These are phyloP conservation scores for Endotrypanum monterogeii DNA, from an alignment of 208 protist species.

Conservation along the genomic window DNA sequence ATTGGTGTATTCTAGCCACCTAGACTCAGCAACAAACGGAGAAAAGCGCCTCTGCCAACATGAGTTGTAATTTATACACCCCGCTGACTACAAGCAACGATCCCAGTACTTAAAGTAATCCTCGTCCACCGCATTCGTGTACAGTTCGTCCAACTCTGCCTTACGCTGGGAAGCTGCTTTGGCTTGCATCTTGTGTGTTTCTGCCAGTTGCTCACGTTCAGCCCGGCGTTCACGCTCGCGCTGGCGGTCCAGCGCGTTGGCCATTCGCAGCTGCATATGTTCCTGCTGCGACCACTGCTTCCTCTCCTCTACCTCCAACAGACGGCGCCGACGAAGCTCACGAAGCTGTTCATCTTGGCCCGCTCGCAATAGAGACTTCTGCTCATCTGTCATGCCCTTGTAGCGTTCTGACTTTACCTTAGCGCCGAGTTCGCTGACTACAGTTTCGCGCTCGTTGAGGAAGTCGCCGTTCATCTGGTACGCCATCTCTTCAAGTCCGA, in stretches of 20 bases:
- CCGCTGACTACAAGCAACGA: slow-evolving; percentile 54
- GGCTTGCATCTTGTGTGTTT: slow-evolving; percentile 70
- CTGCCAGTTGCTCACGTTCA: slow-evolving; percentile 60
- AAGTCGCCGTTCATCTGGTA: slow-evolving; percentile 89
- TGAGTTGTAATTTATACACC: neutral
- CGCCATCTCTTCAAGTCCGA: slow-evolving; percentile 89
- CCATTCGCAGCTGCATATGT: slow-evolving; percentile 89
- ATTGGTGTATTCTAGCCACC: neutral
- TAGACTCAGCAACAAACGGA: neutral
- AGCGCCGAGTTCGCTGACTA: slow-evolving; percentile 68
- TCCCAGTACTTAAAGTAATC: slow-evolving; percentile 94
- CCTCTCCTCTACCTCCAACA: slow-evolving; percentile 88
- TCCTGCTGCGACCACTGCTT: slow-evolving; percentile 89
- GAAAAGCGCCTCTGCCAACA: neutral
- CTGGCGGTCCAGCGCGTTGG: slow-evolving; percentile 84
- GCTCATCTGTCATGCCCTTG: slow-evolving; percentile 71
- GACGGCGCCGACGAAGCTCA: slow-evolving; percentile 73
- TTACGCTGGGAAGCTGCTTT: slow-evolving; percentile 49
- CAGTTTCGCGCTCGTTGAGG: slow-evolving; percentile 88
- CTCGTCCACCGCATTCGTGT: slow-evolving; percentile 88
- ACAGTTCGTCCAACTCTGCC: slow-evolving; percentile 72
- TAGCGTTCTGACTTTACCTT: slow-evolving; percentile 81
- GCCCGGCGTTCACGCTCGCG: slow-evolving; percentile 77
- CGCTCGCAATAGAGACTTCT: slow-evolving; percentile 54
- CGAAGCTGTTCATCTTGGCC: slow-evolving; percentile 82